Evolutionary conservation across 805 yeast species (phyloP), one percentile per base, ranked within the genome.

Genomic region (Sugiyamaella valdiviana): DNA sequence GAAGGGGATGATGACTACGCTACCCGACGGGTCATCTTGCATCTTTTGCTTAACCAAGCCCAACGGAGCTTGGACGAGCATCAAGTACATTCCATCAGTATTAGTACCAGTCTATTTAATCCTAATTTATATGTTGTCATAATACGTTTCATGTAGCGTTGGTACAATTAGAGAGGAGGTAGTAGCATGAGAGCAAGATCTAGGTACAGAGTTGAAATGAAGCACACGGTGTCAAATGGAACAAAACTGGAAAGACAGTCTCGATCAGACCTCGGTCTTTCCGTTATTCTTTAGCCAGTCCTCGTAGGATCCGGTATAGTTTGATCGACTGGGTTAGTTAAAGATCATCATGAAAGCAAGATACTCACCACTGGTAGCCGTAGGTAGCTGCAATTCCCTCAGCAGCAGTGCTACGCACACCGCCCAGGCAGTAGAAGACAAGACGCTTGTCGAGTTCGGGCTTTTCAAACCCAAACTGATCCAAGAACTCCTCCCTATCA

Each of bases 401-500:
- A 39, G 96, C 90, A 53, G 88, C 87, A 40, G 87, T 76, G 20
- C 95, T 83, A 72, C 99, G 81, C 42, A 89, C 85, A 49, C 99
- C 99, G 6, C 85, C 96, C 43, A 85, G 78, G 68, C 99, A 91
- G 70, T 90, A 90, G 68, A 91, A 90, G 38, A 91, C 77, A 62
- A 91, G 72, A 56, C 86, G 85, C 62, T 84, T 78, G 44, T 80
- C 81, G 42, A 71, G 66, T 5, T 69, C 57, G 2, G 99, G 99
- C 70, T 91, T 91, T 12, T 73, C 74, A 60, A 89, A 82, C 12
- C 95, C 91, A 69, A 90, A 88, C 42, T 78, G 73, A 35, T 84
- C 85, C 59, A 79, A 76, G 61, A 93, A 91, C 56, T 86, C 95
- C 47, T 85, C 95, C 5, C 76, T 75, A 1, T 82, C 67, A 44